These are phyloP conservation scores for Hymenoscyphus fructigenus DNA, from an alignment of 2,329 filamentous ascomycete genomes.

Conservation along the genomic window DNA sequence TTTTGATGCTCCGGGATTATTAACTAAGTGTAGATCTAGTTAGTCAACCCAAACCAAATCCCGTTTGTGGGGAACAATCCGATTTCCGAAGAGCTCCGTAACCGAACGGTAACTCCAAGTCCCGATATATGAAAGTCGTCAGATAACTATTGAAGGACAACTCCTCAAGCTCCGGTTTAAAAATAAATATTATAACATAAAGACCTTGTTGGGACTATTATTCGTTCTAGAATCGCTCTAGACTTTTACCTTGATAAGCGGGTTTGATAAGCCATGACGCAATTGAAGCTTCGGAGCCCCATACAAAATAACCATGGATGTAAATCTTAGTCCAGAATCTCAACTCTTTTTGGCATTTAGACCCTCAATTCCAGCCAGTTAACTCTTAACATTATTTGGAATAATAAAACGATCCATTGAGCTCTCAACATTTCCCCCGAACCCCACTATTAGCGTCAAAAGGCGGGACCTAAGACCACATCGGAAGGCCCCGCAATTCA, in stretches of 20 bases:
- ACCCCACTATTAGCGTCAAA: constrained; percentile 18
- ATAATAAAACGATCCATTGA: constrained; percentile 31
- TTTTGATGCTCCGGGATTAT: background rate
- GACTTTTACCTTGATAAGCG: background rate
- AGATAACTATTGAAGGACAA: no score
- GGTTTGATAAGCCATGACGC: constrained; percentile 57
- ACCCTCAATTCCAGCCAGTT: background rate
- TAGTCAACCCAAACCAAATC: constrained; percentile 4
- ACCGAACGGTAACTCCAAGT: no score
- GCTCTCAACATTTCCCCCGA: background rate
- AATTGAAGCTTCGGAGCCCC: constrained; percentile 64
- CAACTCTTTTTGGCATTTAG: background rate
- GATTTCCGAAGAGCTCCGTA: background rate
- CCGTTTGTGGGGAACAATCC: background rate
- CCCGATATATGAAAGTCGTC: no score
- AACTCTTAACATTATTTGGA: background rate
- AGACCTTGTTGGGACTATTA: background rate
- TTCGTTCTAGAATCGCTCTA: background rate
- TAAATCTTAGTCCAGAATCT: no score
- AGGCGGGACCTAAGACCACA: background rate
- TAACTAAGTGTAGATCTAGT: background rate
- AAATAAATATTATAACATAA: background rate
- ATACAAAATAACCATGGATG: constrained; percentile 40
- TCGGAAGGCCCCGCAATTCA: background rate
- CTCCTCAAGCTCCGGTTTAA: no score